phyloP scores from a whole-genome alignment of 2,329 filamentous ascomycete genomes.

The Colletotrichum melonis region DNA sequence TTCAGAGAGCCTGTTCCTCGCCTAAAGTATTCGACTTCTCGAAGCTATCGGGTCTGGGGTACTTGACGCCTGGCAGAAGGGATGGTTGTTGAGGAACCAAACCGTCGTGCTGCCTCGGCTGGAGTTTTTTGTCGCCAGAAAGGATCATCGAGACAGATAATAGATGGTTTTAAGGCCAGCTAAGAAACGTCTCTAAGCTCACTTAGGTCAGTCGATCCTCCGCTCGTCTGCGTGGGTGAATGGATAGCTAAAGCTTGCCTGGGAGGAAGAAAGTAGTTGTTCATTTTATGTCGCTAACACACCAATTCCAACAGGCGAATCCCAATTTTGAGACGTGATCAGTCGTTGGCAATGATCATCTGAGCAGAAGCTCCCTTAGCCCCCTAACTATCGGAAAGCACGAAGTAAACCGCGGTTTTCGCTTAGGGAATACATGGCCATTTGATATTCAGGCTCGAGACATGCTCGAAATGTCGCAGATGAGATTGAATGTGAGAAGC shows the following conservation, averaged over 20 bases:
- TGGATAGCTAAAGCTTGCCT: not conserved
- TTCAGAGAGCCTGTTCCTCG: not conserved
- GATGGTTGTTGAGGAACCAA: not conserved
- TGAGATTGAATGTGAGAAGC: not conserved
- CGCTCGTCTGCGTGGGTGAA: not conserved
- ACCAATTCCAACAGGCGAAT: not conserved
- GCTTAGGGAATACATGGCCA: not conserved
- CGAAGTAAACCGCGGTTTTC: not conserved
- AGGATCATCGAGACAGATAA: not conserved
- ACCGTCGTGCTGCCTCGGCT: not conserved
- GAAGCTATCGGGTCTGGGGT: not conserved
- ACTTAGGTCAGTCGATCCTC: not conserved
- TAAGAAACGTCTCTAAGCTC: not conserved
- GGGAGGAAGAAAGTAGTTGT: not conserved
- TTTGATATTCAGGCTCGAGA: too few species aligned
- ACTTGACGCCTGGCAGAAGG: not conserved
- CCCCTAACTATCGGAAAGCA: not conserved
- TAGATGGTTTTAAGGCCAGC: not conserved
- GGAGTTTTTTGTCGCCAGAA: not conserved
- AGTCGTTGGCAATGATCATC: not conserved
- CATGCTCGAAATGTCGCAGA: not conserved
- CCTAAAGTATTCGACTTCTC: constrained; percentile 1
- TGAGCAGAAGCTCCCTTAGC: not conserved
- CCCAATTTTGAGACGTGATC: not conserved
- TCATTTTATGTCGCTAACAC: not conserved